These are phyloP conservation scores for Miamiensis avidus DNA, from an alignment of 169 alveolate species.

Conservation along the genomic window DNA sequence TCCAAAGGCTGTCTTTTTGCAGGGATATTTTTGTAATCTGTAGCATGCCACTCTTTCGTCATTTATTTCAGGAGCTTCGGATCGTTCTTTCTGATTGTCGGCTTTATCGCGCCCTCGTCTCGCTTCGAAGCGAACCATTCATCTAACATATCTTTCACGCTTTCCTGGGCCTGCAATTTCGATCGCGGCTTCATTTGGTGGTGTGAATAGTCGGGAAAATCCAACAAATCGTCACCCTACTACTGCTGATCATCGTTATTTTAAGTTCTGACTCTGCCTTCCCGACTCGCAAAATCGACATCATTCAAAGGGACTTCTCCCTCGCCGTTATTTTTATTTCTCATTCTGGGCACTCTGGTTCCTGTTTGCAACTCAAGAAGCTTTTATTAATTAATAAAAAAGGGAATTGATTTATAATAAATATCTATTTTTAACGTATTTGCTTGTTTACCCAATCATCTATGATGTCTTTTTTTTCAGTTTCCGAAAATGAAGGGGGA, in stretches of 20 bases:
- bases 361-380: not conserved
- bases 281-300: no score
- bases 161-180: not conserved
- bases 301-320: no score
- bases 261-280: not conserved
- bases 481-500: no score
- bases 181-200: no score
- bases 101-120: not conserved
- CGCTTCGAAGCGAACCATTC: not conserved
- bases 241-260: not conserved
- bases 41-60: not conserved
- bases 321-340: not conserved
- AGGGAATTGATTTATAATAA: no score
- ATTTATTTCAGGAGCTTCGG: not conserved
- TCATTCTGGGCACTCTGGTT: not conserved
- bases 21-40: not conserved
- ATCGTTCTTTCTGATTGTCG: not conserved
- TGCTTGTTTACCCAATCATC: not conserved
- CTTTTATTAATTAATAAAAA: not conserved
- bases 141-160: not conserved
- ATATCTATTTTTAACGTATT: not conserved
- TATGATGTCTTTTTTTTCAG: not conserved
- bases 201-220: no score
- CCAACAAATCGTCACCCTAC: not conserved
- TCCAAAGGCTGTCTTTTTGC: not conserved